Conservation (phyloP, 2,329 filamentous ascomycete genomes). For the Kalmusia sp. region DNA sequence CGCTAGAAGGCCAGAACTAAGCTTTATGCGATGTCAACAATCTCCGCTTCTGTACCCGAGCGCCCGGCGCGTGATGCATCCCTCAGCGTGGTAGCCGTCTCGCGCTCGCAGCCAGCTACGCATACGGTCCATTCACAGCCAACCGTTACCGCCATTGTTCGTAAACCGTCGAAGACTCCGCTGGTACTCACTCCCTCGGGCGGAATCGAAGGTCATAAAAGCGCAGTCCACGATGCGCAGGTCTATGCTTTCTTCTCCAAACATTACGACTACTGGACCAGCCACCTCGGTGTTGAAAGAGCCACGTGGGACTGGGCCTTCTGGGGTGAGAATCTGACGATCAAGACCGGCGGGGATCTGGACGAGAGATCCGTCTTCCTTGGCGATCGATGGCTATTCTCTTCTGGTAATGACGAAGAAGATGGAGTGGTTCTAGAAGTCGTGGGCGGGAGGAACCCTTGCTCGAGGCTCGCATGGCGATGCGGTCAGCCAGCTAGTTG, state of each 20-base stretch:
- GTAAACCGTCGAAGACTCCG: neutral
- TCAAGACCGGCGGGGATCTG: neutral
- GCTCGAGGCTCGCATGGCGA: slow-evolving; percentile 3
- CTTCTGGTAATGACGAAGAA: neutral
- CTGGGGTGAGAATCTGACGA: slow-evolving; percentile 12
- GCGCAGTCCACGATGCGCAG: slow-evolving; percentile 7
- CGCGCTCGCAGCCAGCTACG: neutral
- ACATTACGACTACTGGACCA: slow-evolving; percentile 10
- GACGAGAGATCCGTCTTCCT: slow-evolving; percentile 1
- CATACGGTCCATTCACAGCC: neutral
- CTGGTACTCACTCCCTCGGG: neutral
- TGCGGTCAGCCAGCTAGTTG: slow-evolving; percentile 3
- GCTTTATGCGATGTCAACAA: neutral
- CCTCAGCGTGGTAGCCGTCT: slow-evolving; percentile 2
- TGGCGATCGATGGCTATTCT: slow-evolving; percentile 6
- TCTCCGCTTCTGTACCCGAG: neutral
- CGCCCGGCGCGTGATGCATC: neutral
- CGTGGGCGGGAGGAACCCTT: slow-evolving; percentile 3
- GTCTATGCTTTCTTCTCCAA: slow-evolving; percentile 11
- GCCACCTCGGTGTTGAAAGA: neutral
- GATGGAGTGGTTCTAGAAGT: slow-evolving; percentile 6
- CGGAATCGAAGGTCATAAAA: slow-evolving; percentile 2
- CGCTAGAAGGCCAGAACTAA: too few species aligned
- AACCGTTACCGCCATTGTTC: slow-evolving; percentile 3
- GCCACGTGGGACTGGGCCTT: slow-evolving; percentile 4